phyloP scores from a whole-genome alignment of 352 stramenopile species.

The Globisporangium nodosum region DNA sequence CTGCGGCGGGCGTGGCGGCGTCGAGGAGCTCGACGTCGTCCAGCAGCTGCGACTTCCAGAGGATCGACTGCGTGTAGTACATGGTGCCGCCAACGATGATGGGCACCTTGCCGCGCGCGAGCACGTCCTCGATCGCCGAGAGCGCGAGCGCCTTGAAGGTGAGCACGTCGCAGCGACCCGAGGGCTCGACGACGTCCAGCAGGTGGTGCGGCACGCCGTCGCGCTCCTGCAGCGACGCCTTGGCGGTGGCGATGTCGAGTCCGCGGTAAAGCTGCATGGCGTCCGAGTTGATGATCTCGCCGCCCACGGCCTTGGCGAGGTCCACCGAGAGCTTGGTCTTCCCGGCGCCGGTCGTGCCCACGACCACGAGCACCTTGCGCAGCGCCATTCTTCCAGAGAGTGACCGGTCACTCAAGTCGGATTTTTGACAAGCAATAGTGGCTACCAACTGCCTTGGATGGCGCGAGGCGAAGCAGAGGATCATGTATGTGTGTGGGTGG shows the following conservation, averaged over 20 bases:
- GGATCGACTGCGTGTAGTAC: constrained; percentile 90
- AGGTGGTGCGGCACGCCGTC: constrained; percentile 88
- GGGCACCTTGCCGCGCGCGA: constrained; percentile 80
- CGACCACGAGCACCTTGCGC: constrained; percentile 84
- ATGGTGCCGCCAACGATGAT: constrained; percentile 91
- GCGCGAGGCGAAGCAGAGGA: neutral
- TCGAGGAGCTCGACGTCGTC: constrained; percentile 41
- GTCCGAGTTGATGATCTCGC: constrained; percentile 91
- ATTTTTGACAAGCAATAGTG: constrained; percentile 15
- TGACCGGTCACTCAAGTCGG: neutral
- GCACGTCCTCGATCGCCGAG: constrained; percentile 77
- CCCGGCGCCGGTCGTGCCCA: constrained; percentile 88
- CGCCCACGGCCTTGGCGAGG: constrained; percentile 82
- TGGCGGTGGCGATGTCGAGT: constrained; percentile 87
- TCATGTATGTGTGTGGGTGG: neutral
- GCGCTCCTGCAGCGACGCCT: constrained; percentile 81
- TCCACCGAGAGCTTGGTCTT: constrained; percentile 92
- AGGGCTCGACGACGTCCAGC: constrained; percentile 81
- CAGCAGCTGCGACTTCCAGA: constrained; percentile 85
- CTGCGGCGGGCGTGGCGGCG: constrained; percentile 2
- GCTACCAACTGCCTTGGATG: too few species aligned
- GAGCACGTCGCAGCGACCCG: constrained; percentile 66
- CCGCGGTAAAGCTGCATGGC: constrained; percentile 92
- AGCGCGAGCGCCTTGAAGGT: constrained; percentile 79
- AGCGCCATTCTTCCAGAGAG: constrained; percentile 15